Percentiles rank a stretch among this genome's conserved stretches.
phyloP scores from a whole-genome alignment of 805 yeast species.

The Lipomyces anomalus region DNA sequence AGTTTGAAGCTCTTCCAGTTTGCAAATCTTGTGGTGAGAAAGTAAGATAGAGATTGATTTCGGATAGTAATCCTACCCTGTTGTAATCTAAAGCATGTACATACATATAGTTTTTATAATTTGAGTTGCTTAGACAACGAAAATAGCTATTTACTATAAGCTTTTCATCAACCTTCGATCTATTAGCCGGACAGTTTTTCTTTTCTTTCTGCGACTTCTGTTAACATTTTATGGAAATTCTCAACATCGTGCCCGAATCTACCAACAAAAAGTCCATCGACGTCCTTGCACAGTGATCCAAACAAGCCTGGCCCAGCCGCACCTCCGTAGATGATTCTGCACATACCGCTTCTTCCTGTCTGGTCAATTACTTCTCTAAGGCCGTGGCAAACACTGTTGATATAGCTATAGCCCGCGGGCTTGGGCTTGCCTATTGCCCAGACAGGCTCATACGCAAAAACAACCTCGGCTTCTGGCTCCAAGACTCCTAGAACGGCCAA shows the following conservation, averaged over 20 bases:
- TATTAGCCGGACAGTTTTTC: no score
- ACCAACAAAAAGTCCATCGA: conserved; percentile 31
- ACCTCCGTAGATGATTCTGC: conserved; percentile 30
- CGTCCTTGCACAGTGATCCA: conserved; percentile 17
- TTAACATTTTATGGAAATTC: conserved; percentile 26
- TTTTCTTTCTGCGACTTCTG: conserved; percentile 14
- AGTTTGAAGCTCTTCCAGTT: no score
- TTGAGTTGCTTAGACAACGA: no score
- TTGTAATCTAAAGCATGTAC: no score
- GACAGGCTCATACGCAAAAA: conserved; percentile 32
- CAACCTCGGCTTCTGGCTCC: conserved; percentile 10
- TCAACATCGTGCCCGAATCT: conserved; percentile 29
- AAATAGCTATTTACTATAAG: no score
- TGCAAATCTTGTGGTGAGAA: no score
- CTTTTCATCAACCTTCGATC: no score
- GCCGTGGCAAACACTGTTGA: conserved; percentile 25
- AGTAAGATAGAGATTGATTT: no score
- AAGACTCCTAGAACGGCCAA: conserved; percentile 12
- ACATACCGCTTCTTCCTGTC: conserved; percentile 5
- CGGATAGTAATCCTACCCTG: no score
- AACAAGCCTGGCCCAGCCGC: conserved; percentile 30
- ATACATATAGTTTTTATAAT: no score
- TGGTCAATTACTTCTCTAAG: conserved; percentile 16
- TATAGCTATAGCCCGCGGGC: conserved; percentile 28
- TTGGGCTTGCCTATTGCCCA: conserved; percentile 32